A percentile compares a stretch with the other conserved stretches of the same genome.
Conservation (phyloP, 1,139 yeast genomes). For the Taphrina pruni region DNA sequence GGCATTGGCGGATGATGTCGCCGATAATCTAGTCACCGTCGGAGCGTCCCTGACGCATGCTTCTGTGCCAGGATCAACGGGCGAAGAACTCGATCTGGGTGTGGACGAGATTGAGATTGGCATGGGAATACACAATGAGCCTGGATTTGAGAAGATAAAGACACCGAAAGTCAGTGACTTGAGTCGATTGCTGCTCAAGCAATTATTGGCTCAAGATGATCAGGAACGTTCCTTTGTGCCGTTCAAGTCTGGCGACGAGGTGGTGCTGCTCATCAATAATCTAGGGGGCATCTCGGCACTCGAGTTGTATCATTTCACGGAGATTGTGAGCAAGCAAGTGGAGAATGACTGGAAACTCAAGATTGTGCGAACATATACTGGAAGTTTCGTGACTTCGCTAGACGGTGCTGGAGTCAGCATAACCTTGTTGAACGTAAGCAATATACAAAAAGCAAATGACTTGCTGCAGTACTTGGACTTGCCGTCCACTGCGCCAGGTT, state of each 20-base stretch:
- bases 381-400: constrained; percentile 60
- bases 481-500: constrained; percentile 55
- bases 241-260: constrained; percentile 52
- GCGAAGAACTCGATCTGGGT: constrained; percentile 57
- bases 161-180: constrained; percentile 70
- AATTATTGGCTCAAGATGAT: constrained; percentile 50
- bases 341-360: constrained; percentile 53
- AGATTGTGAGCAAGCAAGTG: constrained; percentile 53
- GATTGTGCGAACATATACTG: constrained; percentile 57
- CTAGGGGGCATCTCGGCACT: constrained; percentile 61
- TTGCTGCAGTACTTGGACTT: constrained; percentile 55
- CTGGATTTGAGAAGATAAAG: constrained; percentile 72
- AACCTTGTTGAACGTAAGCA: constrained; percentile 58
- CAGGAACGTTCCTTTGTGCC: constrained; percentile 56
- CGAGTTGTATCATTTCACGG: constrained; percentile 55
- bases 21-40: constrained; percentile 74
- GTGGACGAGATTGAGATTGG: constrained; percentile 82
- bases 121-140: constrained; percentile 95
- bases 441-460: constrained; percentile 48
- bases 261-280: constrained; percentile 59
- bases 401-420: constrained; percentile 62
- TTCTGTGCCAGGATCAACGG: constrained; percentile 75
- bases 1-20: constrained; percentile 65
- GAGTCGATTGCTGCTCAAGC: constrained; percentile 48
- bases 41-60: constrained; percentile 91